Evolutionary conservation across 1,284 basidiomycete genomes (phyloP).

Genomic region (Ustilago bromivora): DNA sequence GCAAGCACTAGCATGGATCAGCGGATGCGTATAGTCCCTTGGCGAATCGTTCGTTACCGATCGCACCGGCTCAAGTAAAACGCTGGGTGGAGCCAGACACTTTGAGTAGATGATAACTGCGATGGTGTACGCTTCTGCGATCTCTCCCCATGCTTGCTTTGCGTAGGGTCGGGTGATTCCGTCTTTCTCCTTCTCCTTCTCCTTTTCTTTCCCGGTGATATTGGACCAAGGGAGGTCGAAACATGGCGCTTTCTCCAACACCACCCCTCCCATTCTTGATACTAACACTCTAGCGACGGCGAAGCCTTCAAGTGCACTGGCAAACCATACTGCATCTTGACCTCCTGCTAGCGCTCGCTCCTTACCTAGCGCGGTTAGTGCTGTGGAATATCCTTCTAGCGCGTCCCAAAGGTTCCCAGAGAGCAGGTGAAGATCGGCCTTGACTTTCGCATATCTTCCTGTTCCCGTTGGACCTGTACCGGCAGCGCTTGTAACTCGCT

Average conservation of each 20-base stretch:
- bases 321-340: constrained; percentile 69
- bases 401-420: constrained; percentile 66
- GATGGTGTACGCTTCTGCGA: constrained; percentile 66
- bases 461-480: constrained; percentile 51
- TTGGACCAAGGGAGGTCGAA: constrained; percentile 49
- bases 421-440: constrained; percentile 61
- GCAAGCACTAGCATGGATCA: constrained; percentile 64
- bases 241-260: constrained; percentile 60
- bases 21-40: constrained; percentile 67
- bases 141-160: constrained; percentile 59
- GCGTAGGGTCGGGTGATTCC: constrained; percentile 45
- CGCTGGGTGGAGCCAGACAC: constrained; percentile 65
- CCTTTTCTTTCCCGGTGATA: constrained; percentile 56
- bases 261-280: constrained; percentile 60
- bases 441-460: constrained; percentile 62
- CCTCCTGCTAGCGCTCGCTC: constrained; percentile 68
- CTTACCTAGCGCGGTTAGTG: constrained; percentile 52
- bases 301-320: constrained; percentile 66
- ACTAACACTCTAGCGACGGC: constrained; percentile 62
- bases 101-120: constrained; percentile 66
- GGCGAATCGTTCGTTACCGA: constrained; percentile 66
- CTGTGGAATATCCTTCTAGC: constrained; percentile 55
- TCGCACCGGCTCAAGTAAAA: constrained; percentile 53
- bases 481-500: constrained; percentile 25
- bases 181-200: constrained; percentile 58